phyloP scores from a whole-genome alignment of 1,284 basidiomycete species.

The Ustilago cynodontis region DNA sequence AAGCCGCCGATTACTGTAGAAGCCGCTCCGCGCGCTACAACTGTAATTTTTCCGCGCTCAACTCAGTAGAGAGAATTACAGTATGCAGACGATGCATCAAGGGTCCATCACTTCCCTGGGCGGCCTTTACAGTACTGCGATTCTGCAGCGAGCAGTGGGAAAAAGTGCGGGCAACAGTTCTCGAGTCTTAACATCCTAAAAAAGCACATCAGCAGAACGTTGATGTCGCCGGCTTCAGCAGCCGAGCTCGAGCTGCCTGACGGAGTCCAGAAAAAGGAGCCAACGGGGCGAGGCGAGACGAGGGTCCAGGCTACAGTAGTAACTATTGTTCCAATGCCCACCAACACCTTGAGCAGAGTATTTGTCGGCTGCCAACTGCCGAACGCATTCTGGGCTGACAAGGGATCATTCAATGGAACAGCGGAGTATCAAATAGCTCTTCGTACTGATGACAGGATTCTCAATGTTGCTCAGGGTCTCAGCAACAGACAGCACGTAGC shows the following conservation, averaged over 20 bases:
- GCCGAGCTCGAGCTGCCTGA: constrained; percentile 1
- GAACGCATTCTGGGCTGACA: neutral
- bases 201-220: too few relatives aligned
- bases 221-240: neutral
- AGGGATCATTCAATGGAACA: neutral
- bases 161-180: neutral
- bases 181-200: too few relatives aligned
- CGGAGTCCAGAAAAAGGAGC: neutral
- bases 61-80: neutral
- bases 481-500: neutral
- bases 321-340: too few relatives aligned
- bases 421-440: constrained; percentile 10
- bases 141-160: neutral
- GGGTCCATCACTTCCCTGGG: constrained; percentile 4
- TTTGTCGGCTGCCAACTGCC: constrained; percentile 5
- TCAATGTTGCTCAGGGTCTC: neutral
- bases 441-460: neutral
- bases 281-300: too few relatives aligned
- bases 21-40: constrained; percentile 5
- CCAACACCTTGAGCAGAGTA: too few relatives aligned
- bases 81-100: constrained; percentile 13
- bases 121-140: constrained; percentile 13
- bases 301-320: constrained; percentile 3
- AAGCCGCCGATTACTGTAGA: neutral
- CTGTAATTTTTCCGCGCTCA: constrained; percentile 1